Base-by-base conservation (phyloP, 106 monocot species). In the Cymbidium sinense region DNA sequence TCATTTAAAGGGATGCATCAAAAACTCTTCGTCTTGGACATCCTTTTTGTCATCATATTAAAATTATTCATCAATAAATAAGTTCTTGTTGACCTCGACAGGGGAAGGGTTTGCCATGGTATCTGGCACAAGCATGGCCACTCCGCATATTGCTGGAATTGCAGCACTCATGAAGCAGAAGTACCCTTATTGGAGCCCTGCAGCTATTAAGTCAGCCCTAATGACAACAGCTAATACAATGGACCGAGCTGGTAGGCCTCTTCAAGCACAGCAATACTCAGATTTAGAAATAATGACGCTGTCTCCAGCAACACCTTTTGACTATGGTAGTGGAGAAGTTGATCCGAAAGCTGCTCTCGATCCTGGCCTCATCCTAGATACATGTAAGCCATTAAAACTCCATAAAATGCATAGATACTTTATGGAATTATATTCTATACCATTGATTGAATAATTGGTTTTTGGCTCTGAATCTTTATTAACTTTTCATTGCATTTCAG, bases 61-160 rank as follows among this genome's bases (percentile, higher is more conserved):
- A 61, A 61, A 61, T 61, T 21, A 61, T 8, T 61, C 15, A 47
- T 47, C 47, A 4, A 61, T 25, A 61, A 67, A 30, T 67, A 31
- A 13, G 4, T 19, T 43, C 43, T 75, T 43, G 13, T 74, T 74
- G 50, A 65, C 11, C 30, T 81, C 43, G 77, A 71, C 88, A 96
- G 96, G 96, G 11, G 93, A 93, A 85, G 89, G 87, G 31, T 96
- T 96, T 84, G 96, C 96, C 23, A 91, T 96, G 96, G 70, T 91
- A 65, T 96, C 96, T 77, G 96, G 96, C n/a, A 96, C 96, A 9
- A 96, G 96, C 47, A 96, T 96, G 96, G 93, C 96, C 72, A 91
- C 96, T 50, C 96, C 96, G 19, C 96, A 96, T 73, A 96, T 96
- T 69, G 83, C 96, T 18, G 96, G 96, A 35, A 98, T 94, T 75